Evolutionary conservation across 78 protist species (phyloP), one percentile per base, ranked within the genome.

Genomic region (Neovahlkampfia damariscottae): DNA sequence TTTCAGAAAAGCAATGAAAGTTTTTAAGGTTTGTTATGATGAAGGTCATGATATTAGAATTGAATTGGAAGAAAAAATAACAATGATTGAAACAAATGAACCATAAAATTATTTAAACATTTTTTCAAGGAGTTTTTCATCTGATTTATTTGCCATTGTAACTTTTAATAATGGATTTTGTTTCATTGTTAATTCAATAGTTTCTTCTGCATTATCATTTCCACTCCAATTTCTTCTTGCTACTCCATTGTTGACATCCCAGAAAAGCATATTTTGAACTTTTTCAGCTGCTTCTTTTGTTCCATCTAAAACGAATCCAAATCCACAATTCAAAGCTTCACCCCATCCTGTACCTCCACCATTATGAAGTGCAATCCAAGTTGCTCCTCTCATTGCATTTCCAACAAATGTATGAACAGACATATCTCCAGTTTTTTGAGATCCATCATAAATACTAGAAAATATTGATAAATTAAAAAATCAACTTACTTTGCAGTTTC

Each of bases 241-340:
- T 40, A 91, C 81, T 66, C 97, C 97, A 66, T 94, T 94, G 68
- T 84, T 82, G 37, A 94, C 97, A 40, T 94, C 97, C 92, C 92
- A 94, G 37, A 30, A 1, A 39, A 94, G 85, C 97, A 94, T 94
- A 40, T 39, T 9, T 27, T 32, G 41, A 3, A 89, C 88, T 9
- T 82, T 32, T 1, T 68, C 80, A 10, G 36, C 80, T 2, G 92
- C 80, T 9, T 73, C 90, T 0, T 27, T 73, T 19, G 91, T 27
- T 37, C 97, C 97, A 69, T 93, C 96, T 34, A 91, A 66, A 30
- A 92, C 91, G 37, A 93, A 76, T 32, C 96, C 96, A 71, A 94
- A 94, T 32, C 97, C 97, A 37, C 97, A 93, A 68, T 94, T 94
- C 66, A 91, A 87, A 41, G 84, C 91, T 76, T 86, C 85, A 59